Base-by-base conservation (phyloP, 768 basidiomycete species). In the Tricholoma terreum region DNA sequence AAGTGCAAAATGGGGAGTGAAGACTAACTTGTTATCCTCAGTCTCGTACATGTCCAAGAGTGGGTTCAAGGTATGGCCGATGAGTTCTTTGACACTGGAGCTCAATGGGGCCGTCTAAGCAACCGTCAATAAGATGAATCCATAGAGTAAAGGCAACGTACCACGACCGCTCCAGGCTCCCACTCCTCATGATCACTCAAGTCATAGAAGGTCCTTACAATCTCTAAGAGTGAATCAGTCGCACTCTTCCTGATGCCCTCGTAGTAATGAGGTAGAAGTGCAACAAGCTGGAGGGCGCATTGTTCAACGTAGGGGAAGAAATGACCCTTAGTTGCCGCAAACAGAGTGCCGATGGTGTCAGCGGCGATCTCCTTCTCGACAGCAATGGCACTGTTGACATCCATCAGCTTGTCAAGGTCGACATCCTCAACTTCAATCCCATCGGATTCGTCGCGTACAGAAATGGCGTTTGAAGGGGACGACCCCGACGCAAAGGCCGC, bases 361-460 rank as follows among this genome's bases (percentile, higher is more conserved):
- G 94, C 93, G 19, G 97, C 95, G 58, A 98, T 97, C 78, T 99
- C 97, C 75, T 99, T 99, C 80, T 99, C 97, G 55, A 98, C 94
- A 42, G 95, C 95, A 62, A 98, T 89, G 19, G 94, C 95, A 64
- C 90, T 92, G 77, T 94, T 96, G 60, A 95, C 92, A 60, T 94
- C 91, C 67, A 94, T 82, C 73, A 92, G 79, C 73, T 93, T 92
- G 64, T 92, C 92, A 50, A 92, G 73, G 64, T 94, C 91, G 45
- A 91, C 71, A 52, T 93, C 90, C 58, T 92, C 91, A 56, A 86
- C 73, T 59, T 91, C 88, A 55, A 81, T 73, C 35, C 83, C 80
- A n/a, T 81, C 80, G 42, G 68, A 50, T 11, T 82, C 80, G 36
- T 85, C 84, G 55, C 80, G 77, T 43, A 89, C 73, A 38, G 82